Evolutionary conservation across 768 basidiomycete genomes (phyloP).

Genomic region (Suillus occidentalis): DNA sequence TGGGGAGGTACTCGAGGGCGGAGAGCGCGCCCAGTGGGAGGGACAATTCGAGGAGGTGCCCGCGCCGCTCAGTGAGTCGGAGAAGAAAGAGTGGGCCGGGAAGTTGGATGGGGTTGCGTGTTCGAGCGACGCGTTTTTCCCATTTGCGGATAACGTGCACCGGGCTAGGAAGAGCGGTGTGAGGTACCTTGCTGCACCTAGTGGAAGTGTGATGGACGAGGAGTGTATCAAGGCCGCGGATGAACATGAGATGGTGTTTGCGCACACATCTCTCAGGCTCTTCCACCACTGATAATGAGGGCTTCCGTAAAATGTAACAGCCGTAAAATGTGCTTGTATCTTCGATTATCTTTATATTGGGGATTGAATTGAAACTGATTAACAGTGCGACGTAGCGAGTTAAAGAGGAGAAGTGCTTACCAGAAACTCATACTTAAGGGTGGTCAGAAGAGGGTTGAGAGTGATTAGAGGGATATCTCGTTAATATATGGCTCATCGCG

Average conservation of each 20-base stretch:
- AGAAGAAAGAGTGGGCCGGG: slow-evolving; percentile 72
- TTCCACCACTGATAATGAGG: slow-evolving; percentile 73
- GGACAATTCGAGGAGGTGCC: slow-evolving; percentile 76
- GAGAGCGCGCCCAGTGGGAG: slow-evolving; percentile 92
- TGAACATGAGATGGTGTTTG: slow-evolving; percentile 89
- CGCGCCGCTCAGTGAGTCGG: slow-evolving; percentile 59
- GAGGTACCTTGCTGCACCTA: slow-evolving; percentile 85
- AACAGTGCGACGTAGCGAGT: background rate
- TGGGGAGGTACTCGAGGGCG: slow-evolving; percentile 84
- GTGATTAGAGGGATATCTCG: background rate
- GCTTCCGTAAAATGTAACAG: background rate
- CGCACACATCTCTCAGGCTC: slow-evolving; percentile 81
- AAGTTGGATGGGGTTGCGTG: slow-evolving; percentile 86
- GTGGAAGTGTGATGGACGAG: slow-evolving; percentile 95
- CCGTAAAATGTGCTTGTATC: background rate
- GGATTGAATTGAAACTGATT: background rate
- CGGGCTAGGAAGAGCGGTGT: slow-evolving; percentile 91
- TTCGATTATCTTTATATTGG: slow-evolving; percentile 11
- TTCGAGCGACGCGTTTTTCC: slow-evolving; percentile 99
- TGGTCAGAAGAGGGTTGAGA: background rate
- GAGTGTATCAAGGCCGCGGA: slow-evolving; percentile 97
- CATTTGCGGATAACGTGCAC: slow-evolving; percentile 98
- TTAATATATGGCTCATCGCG: background rate
- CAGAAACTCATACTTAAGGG: slow-evolving; percentile 48
- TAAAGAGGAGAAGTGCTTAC: slow-evolving; percentile 28